Evolutionary conservation across 306 rosid species (phyloP), one percentile per base, ranked within the genome.

Genomic region (Medicago lupulina): DNA sequence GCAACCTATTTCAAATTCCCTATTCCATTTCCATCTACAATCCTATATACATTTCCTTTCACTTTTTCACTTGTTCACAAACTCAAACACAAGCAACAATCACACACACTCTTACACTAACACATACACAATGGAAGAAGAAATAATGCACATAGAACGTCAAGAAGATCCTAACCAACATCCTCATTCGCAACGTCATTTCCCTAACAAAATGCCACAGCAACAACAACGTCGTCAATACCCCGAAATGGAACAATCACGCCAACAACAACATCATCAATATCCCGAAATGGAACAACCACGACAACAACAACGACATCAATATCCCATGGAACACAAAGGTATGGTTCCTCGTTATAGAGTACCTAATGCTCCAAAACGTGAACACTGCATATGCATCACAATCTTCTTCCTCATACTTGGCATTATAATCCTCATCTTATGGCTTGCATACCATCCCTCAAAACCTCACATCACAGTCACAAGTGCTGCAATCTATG

Each of bases 361-460:
- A 47, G 17, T 43, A 11, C 39, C 60, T 4, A 65, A 50, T 40
- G n/a, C 28, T 21, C 76, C 85, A 0, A 73, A 63, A 76, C 84
- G 84, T n/a, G 58, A 76, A 34, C 34, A 87, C 55, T 88, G 88
- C 89, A 78, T 87, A 10, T 80, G 85, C 84, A 18, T 93, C 78
- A 62, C 86, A 55, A 57, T 89, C 84, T 72, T 90, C 75, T 85
- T 93, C 82, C 86, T 91, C 53, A 0, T 91, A 25, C 74, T 74
- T 8, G 94, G 97, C 61, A 76, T 79, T 83, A 81, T 84, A 6
- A 43, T 73, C 67, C 89, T 91, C 28, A 66, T 84, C 19, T 80
- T 91, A 15, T 93, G 97, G 97, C 92, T 95, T 4, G 88, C 93
- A 71, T 93, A 93, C 86, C 92, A 89, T 5, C 97, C 97, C 34